Evolutionary conservation across 805 yeast species (phyloP).

Genomic region (Kazachstania kunashirensis): DNA sequence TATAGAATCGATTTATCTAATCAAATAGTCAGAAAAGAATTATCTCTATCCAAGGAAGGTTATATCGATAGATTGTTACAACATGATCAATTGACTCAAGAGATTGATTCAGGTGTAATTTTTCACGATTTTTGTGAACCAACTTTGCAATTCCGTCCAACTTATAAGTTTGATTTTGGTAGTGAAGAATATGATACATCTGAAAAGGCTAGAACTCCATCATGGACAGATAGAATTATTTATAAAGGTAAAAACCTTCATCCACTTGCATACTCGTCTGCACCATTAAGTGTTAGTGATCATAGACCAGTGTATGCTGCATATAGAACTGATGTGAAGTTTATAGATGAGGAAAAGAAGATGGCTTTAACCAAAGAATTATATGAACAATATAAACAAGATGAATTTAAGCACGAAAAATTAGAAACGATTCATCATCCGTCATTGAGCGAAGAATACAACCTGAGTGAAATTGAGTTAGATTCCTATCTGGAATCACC

Average conservation of each 20-base stretch:
- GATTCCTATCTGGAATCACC: neutral
- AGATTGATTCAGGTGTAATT: conserved; percentile 60
- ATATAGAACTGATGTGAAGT: conserved; percentile 54
- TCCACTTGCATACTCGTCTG: conserved; percentile 60
- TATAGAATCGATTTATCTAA: conserved; percentile 65
- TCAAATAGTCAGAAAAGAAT: conserved; percentile 56
- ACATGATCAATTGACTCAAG: conserved; percentile 70
- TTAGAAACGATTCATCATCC: neutral
- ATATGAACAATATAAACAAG: conserved; percentile 29
- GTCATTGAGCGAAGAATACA: neutral
- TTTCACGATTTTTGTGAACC: conserved; percentile 71
- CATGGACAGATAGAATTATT: conserved; percentile 91
- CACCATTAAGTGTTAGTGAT: conserved; percentile 63
- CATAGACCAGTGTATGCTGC: conserved; percentile 90
- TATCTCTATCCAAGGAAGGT: conserved; percentile 37
- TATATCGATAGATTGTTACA: conserved; percentile 40
- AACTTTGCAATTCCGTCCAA: conserved; percentile 70
- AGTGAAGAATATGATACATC: conserved; percentile 74
- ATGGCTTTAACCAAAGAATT: conserved; percentile 46
- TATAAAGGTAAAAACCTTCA: conserved; percentile 47
- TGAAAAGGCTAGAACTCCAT: conserved; percentile 86
- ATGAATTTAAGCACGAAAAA: too few species aligned
- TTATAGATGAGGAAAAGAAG: conserved; percentile 57
- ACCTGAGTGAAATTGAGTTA: neutral
- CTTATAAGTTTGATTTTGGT: conserved; percentile 87